A percentile compares a stretch with the other conserved stretches of the same genome.
Conservation (phyloP, 208 protist genomes). For the Naegleria gruberi region DNA sequence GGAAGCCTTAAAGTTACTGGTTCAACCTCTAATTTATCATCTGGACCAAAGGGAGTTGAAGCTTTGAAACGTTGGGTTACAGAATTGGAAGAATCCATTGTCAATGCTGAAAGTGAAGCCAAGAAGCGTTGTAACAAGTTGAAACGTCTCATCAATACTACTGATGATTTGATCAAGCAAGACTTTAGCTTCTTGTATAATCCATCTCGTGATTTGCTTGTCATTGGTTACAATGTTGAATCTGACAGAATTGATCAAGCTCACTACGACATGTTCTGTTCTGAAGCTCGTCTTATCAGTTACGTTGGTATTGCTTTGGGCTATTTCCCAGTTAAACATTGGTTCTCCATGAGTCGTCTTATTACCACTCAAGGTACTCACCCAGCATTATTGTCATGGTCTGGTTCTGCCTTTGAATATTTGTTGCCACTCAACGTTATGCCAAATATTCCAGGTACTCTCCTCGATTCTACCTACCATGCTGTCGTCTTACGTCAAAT, state of each 20-base stretch:
- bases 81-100: not conserved
- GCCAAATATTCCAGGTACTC: slow-evolving; percentile 7
- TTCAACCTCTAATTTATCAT: not conserved
- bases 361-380: not conserved
- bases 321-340: slow-evolving; percentile 16
- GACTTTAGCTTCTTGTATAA: slow-evolving; percentile 18
- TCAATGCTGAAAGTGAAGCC: not conserved
- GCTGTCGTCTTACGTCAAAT: slow-evolving; percentile 6
- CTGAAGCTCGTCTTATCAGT: slow-evolving; percentile 1
- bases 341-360: slow-evolving; percentile 9
- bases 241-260: not conserved
- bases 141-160: not conserved
- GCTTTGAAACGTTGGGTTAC: not conserved
- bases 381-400: slow-evolving; percentile 13
- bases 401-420: slow-evolving; percentile 12
- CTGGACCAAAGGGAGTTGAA: not conserved
- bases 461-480: not conserved
- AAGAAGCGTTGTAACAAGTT: not conserved
- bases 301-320: slow-evolving; percentile 9
- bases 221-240: slow-evolving; percentile 17
- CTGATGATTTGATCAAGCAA: not conserved
- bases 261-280: slow-evolving; percentile 14
- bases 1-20: not conserved
- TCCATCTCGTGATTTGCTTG: not conserved
- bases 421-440: not conserved